Percentiles rank a stretch among this genome's conserved stretches.
These are phyloP conservation scores for Fraxinus excelsior DNA, from an alignment of 257 asterid species.

Conservation along the genomic window DNA sequence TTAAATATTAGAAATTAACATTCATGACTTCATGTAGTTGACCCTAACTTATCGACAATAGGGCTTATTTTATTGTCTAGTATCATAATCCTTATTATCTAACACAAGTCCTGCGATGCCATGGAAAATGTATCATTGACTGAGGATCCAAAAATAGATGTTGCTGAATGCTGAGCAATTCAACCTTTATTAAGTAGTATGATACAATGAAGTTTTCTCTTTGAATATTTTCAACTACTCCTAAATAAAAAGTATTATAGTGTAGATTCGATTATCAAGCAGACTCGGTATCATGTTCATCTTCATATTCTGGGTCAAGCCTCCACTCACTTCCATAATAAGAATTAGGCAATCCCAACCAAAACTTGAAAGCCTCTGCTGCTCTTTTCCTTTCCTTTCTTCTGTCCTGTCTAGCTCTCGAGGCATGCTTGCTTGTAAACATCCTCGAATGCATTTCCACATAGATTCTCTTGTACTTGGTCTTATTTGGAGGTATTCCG, in stretches of 20 bases:
- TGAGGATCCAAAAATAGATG: neutral
- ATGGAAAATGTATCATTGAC: neutral
- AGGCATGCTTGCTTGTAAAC: constrained; percentile 99
- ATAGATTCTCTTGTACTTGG: constrained; percentile 84
- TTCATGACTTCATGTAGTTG: neutral
- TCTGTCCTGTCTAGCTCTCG: constrained; percentile 83
- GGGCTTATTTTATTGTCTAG: neutral
- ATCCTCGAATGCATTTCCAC: constrained; percentile 98
- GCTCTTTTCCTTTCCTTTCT: constrained; percentile 90
- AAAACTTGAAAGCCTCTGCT: constrained; percentile 97
- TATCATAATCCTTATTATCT: neutral
- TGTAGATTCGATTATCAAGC: constrained; percentile 4
- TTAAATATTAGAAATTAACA: neutral
- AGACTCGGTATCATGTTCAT: constrained; percentile 36
- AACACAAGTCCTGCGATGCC: neutral
- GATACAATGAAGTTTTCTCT: neutral
- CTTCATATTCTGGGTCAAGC: constrained; percentile 54
- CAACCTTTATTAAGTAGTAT: neutral
- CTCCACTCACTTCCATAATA: constrained; percentile 90
- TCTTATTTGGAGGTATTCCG: constrained; percentile 82
- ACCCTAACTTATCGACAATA: neutral
- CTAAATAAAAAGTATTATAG: neutral
- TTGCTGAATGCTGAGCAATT: constrained; percentile 1
- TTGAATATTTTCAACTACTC: neutral
- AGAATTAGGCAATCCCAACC: constrained; percentile 94